A percentile compares a stretch with the other conserved stretches of the same genome.
Evolutionary conservation across 352 stramenopile species (phyloP).

Genomic region (Thraustotheca clavata): DNA sequence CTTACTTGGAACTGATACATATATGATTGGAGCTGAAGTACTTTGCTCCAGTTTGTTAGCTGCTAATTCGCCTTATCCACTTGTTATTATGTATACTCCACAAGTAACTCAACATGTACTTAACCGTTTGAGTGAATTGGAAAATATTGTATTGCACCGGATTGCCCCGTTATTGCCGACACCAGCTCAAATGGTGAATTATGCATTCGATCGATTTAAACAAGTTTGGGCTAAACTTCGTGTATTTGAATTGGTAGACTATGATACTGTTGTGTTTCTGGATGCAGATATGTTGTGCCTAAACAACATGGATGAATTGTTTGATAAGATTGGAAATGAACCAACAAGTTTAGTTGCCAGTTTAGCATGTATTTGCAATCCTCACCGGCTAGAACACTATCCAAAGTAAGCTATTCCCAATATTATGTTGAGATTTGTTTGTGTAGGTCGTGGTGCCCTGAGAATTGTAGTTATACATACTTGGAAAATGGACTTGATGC

Average conservation of each 20-base stretch:
- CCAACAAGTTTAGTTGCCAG: conserved; percentile 3
- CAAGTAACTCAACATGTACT: background rate
- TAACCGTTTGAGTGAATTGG: background rate
- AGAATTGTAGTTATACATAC: background rate
- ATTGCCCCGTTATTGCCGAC: background rate
- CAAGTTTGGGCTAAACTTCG: conserved; percentile 48
- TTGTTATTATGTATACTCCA: conserved; percentile 5
- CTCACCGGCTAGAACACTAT: background rate
- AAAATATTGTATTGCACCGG: background rate
- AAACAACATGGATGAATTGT: conserved; percentile 83
- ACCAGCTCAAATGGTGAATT: background rate
- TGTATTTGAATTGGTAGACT: conserved; percentile 87
- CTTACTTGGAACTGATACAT: conserved; percentile 7
- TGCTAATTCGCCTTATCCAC: background rate
- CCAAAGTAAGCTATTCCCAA: background rate
- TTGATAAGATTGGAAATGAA: conserved; percentile 22
- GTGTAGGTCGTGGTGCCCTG: conserved; percentile 6
- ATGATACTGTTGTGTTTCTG: conserved; percentile 85
- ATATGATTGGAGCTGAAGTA: background rate
- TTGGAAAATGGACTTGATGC: background rate
- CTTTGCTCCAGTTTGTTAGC: background rate
- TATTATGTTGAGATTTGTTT: background rate
- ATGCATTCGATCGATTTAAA: conserved; percentile 14
- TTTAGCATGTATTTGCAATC: conserved; percentile 18
- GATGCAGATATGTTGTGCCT: conserved; percentile 88